phyloP scores from a whole-genome alignment of 2,329 filamentous ascomycete species.

The Trichothecium sympodiale region DNA sequence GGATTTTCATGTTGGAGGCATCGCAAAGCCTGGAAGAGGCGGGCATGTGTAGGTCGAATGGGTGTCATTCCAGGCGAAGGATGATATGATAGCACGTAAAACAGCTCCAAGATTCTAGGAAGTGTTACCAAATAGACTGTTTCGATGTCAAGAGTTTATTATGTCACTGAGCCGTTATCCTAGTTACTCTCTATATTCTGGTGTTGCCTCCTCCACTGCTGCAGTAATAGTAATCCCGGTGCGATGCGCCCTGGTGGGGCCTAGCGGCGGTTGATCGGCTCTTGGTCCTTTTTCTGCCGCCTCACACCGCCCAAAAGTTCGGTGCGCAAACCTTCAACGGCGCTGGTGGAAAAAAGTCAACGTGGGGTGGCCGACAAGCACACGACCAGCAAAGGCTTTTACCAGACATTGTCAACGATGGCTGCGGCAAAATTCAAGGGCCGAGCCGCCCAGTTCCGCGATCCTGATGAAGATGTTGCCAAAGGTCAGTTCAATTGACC shows the following conservation, averaged over 20 bases:
- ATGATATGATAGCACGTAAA: too few species aligned
- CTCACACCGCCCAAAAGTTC: constrained; percentile 41
- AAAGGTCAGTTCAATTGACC: constrained; percentile 38
- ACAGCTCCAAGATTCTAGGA: too few species aligned
- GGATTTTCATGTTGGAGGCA: constrained; percentile 68
- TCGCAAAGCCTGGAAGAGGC: constrained; percentile 21
- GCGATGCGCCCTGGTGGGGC: background rate
- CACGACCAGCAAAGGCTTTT: constrained; percentile 9
- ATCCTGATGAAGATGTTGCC: constrained; percentile 48
- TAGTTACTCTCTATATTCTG: too few species aligned
- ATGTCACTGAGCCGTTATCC: too few species aligned
- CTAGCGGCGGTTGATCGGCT: background rate
- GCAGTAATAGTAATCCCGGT: too few species aligned
- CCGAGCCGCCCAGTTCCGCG: constrained; percentile 48
- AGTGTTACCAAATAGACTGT: too few species aligned
- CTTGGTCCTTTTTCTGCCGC: constrained; percentile 27
- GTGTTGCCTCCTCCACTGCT: too few species aligned
- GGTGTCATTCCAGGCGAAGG: too few species aligned
- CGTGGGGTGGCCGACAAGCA: constrained; percentile 14
- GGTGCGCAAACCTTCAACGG: background rate
- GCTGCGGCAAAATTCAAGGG: constrained; percentile 36
- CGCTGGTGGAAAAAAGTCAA: constrained; percentile 18
- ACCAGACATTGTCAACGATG: too few species aligned
- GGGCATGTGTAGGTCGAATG: constrained; percentile 15
- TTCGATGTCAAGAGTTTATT: too few species aligned